These are phyloP conservation scores for Syzygium malaccense DNA, from an alignment of 441 rosid genomes.

Conservation along the genomic window DNA sequence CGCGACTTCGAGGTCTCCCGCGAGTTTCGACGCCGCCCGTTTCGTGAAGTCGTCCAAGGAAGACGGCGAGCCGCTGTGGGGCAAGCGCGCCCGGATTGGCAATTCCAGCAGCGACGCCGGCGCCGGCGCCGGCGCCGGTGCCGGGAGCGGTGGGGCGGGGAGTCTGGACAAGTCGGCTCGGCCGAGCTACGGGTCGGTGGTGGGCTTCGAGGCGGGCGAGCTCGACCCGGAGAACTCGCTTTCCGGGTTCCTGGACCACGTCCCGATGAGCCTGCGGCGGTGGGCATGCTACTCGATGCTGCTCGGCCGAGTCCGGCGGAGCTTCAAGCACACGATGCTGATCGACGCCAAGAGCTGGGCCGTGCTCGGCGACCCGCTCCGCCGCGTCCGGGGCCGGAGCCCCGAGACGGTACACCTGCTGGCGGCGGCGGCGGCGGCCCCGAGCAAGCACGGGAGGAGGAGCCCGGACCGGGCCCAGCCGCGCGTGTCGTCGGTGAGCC, in stretches of 20 bases:
- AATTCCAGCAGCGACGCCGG: conserved; percentile 1
- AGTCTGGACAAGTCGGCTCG: conserved; percentile 14
- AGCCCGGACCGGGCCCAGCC: conserved; percentile 29
- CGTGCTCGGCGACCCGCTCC: conserved; percentile 61
- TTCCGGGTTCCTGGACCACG: conserved; percentile 64
- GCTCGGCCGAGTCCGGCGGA: conserved; percentile 71
- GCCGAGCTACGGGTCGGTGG: conserved; percentile 75
- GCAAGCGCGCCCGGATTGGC: conserved; percentile 38
- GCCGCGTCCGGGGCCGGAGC: conserved; percentile 41
- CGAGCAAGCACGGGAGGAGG: conserved; percentile 19
- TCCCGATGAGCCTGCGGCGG: conserved; percentile 57
- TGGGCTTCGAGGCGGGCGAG: conserved; percentile 70
- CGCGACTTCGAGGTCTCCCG: conserved; percentile 16
- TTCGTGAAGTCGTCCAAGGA: conserved; percentile 42
- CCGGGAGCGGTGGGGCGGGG: background rate
- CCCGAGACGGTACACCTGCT: conserved; percentile 54
- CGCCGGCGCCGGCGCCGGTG: background rate
- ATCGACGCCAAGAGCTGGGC: conserved; percentile 45
- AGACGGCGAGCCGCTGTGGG: conserved; percentile 65
- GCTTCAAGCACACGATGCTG: conserved; percentile 69
- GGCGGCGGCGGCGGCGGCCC: conserved; percentile 7
- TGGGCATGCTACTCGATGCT: conserved; percentile 96
- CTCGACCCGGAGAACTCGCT: conserved; percentile 88
- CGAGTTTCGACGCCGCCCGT: conserved; percentile 38
- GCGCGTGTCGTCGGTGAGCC: conserved; percentile 18